Evolutionary conservation across 192 early-diverging fungal species (phyloP).

Genomic region (Coemansia sp.): DNA sequence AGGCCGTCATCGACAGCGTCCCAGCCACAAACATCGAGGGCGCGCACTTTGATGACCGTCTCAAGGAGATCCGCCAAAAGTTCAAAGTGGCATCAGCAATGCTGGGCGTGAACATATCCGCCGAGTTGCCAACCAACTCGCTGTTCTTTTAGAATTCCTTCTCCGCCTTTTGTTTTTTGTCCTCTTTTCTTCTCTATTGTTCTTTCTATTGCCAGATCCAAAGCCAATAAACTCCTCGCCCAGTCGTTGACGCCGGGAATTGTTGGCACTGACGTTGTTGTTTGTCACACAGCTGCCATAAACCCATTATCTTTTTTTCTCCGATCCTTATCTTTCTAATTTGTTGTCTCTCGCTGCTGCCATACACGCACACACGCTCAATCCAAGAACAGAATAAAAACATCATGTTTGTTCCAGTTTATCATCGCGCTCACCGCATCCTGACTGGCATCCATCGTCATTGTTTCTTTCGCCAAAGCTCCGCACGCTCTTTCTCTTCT

Average conservation of each 20-base stretch:
- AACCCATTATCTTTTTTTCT: too few relatives aligned
- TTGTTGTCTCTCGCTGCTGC: too few relatives aligned
- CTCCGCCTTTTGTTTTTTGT: not conserved
- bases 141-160: slow-evolving; percentile 21
- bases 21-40: slow-evolving; percentile 33
- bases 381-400: too few relatives aligned
- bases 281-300: too few relatives aligned
- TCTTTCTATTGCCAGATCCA: not conserved
- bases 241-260: too few relatives aligned
- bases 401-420: too few relatives aligned
- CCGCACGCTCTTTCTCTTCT: slow-evolving; percentile 1
- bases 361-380: too few relatives aligned
- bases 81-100: slow-evolving; percentile 45
- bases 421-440: too few relatives aligned
- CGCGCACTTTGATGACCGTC: slow-evolving; percentile 35
- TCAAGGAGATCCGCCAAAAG: slow-evolving; percentile 38
- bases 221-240: not conserved
- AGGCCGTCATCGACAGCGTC: slow-evolving; percentile 18
- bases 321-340: too few relatives aligned
- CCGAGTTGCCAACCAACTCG: slow-evolving; percentile 38
- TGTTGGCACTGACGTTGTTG: too few relatives aligned
- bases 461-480: not conserved
- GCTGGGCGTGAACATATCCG: slow-evolving; percentile 29
- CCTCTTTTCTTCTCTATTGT: not conserved
- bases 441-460: too few relatives aligned